phyloP scores from a whole-genome alignment of 345 rosid species.

The Pelargonium nanum region DNA sequence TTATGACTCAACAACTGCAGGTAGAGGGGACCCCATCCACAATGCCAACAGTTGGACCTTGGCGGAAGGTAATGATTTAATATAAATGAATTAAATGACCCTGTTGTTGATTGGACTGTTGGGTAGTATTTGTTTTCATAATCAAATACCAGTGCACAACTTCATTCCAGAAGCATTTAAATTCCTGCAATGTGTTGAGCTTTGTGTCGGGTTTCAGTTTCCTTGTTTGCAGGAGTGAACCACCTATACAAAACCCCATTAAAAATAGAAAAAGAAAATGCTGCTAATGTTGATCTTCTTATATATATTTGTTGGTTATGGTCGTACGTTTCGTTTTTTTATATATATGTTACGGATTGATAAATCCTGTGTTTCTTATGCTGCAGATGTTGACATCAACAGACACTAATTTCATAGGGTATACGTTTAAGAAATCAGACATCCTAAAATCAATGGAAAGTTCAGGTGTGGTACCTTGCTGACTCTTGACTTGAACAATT shows the following conservation, averaged over 20 bases:
- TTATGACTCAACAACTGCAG: neutral
- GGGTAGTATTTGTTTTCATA: too few relatives aligned
- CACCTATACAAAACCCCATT: neutral
- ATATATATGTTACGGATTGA: too few relatives aligned
- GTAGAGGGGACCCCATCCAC: neutral
- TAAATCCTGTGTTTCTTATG: neutral
- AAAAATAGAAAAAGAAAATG: neutral
- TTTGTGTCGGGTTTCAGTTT: too few relatives aligned
- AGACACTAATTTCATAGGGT: conserved; percentile 88
- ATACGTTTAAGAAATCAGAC: conserved; percentile 84
- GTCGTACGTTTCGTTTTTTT: too few relatives aligned
- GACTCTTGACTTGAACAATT: neutral
- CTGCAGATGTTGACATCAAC: conserved; percentile 90
- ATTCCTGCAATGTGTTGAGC: too few relatives aligned
- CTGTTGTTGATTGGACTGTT: too few relatives aligned
- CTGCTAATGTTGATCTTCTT: neutral
- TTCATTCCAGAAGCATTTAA: too few relatives aligned
- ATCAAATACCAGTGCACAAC: too few relatives aligned
- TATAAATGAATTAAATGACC: too few relatives aligned
- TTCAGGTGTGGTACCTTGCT: conserved; percentile 46
- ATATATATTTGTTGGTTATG: too few relatives aligned
- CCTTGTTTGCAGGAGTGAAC: neutral
- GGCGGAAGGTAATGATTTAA: conserved; percentile 66
- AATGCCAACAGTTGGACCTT: conserved; percentile 76
- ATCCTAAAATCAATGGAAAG: conserved; percentile 57